phyloP scores from a whole-genome alignment of 768 basidiomycete species.

The Royoungia palumana region DNA sequence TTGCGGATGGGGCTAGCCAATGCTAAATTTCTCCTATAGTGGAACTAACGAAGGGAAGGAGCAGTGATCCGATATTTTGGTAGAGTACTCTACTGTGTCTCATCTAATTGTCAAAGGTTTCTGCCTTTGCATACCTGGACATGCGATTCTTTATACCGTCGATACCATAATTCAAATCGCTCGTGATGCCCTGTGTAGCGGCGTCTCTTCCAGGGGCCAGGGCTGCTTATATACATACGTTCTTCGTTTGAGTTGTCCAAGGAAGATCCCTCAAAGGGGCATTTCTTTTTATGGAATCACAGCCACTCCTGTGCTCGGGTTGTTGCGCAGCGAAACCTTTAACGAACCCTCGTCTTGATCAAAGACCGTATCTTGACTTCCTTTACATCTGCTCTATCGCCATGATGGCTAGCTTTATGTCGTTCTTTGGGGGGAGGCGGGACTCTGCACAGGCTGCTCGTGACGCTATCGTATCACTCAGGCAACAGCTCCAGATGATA shows the following conservation, averaged over 20 bases:
- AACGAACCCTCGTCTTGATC: constrained; percentile 4
- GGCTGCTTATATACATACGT: too few species aligned
- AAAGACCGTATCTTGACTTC: background rate
- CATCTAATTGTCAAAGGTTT: constrained; percentile 23
- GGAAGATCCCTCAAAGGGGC: constrained; percentile 6
- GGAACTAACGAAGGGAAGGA: constrained; percentile 21
- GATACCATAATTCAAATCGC: constrained; percentile 26
- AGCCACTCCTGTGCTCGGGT: constrained; percentile 9
- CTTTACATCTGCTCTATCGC: background rate
- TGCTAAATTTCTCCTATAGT: constrained; percentile 18
- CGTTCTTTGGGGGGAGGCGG: constrained; percentile 81
- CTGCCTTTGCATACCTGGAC: constrained; percentile 27
- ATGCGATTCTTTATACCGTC: constrained; percentile 10
- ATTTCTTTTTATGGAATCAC: constrained; percentile 28
- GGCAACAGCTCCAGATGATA: constrained; percentile 93
- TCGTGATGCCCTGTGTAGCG: background rate
- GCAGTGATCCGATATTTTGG: constrained; percentile 20
- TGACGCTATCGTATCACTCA: constrained; percentile 89
- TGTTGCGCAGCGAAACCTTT: constrained; percentile 10
- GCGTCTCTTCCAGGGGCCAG: too few species aligned
- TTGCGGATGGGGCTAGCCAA: background rate
- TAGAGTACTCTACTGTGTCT: constrained; percentile 22
- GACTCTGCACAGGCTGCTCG: constrained; percentile 83
- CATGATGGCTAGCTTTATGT: constrained; percentile 76
- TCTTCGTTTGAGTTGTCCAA: too few species aligned